phyloP scores from a whole-genome alignment of 495 filamentous ascomycete species.

The Talaromyces ruber region DNA sequence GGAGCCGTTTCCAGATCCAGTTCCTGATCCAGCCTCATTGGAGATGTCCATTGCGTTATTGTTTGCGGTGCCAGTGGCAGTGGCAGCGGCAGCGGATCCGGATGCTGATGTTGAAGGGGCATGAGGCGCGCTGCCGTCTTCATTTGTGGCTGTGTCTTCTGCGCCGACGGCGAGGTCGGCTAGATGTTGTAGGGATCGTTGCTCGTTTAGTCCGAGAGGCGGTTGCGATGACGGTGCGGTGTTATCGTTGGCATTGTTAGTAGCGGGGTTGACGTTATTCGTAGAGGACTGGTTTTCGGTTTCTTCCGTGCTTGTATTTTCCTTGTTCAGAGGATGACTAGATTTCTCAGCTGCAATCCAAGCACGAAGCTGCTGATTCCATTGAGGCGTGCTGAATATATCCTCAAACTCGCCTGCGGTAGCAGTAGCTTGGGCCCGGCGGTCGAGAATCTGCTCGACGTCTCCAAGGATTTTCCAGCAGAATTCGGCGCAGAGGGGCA shows the following conservation, averaged over 20 bases:
- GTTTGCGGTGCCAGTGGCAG: neutral
- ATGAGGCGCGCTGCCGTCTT: neutral
- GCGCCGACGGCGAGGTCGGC: constrained; percentile 53
- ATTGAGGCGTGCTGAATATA: constrained; percentile 31
- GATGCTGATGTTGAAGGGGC: neutral
- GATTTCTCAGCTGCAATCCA: constrained; percentile 24
- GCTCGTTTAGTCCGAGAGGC: constrained; percentile 36
- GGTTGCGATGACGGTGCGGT: constrained; percentile 12
- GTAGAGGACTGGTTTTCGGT: neutral
- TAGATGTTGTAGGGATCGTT: constrained; percentile 51
- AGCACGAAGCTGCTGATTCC: constrained; percentile 38
- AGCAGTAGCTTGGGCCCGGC: constrained; percentile 19
- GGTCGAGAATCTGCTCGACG: constrained; percentile 37
- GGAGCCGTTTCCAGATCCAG: neutral
- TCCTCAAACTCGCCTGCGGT: constrained; percentile 24
- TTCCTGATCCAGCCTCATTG: neutral
- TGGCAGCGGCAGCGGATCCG: neutral
- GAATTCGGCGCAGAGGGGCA: constrained; percentile 32
- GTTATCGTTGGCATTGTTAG: neutral
- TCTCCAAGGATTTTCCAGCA: constrained; percentile 37
- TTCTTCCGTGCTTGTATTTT: neutral
- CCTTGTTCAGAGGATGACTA: neutral
- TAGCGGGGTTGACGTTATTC: neutral
- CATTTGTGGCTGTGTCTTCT: constrained; percentile 16
- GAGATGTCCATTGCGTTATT: neutral